Conservation (phyloP, 495 filamentous ascomycete species). For the Xylaria longipes region DNA sequence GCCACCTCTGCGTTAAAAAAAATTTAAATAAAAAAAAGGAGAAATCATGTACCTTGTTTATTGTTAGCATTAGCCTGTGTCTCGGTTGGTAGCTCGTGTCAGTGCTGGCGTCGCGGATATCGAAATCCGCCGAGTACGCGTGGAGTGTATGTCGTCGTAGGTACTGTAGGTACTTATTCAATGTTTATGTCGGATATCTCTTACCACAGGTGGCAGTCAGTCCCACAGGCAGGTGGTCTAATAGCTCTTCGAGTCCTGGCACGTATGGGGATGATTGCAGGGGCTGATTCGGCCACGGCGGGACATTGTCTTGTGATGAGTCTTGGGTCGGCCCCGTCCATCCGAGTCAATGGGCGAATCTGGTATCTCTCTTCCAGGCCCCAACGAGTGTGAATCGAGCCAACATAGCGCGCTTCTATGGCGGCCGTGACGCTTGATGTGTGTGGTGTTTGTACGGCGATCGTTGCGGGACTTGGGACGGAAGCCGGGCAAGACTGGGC, state of each 20-base stretch:
- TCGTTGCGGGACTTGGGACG: slow-evolving; percentile 9
- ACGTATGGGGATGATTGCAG: slow-evolving; percentile 3
- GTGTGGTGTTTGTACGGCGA: neutral
- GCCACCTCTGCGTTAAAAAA: slow-evolving; percentile 1
- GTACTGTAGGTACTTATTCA: neutral
- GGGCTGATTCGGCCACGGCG: slow-evolving; percentile 15
- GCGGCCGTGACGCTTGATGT: slow-evolving; percentile 5
- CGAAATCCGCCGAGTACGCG: neutral
- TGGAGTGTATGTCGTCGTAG: neutral
- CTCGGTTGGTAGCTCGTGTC: neutral
- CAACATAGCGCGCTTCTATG: neutral
- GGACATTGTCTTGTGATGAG: slow-evolving; percentile 16
- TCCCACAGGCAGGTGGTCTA: neutral
- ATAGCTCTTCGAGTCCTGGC: neutral
- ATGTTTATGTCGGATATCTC: neutral
- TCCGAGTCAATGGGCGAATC: slow-evolving; percentile 13
- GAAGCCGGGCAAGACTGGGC: slow-evolving; percentile 1
- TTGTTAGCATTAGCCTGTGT: neutral
- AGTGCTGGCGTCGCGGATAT: neutral
- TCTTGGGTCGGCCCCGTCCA: slow-evolving; percentile 8
- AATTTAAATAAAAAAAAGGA: too few species aligned
- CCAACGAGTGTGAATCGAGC: neutral
- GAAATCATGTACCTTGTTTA: neutral
- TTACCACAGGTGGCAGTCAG: neutral
- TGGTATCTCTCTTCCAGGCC: slow-evolving; percentile 11